Conservation (phyloP, 306 rosid species). For the Rubus idaeus region DNA sequence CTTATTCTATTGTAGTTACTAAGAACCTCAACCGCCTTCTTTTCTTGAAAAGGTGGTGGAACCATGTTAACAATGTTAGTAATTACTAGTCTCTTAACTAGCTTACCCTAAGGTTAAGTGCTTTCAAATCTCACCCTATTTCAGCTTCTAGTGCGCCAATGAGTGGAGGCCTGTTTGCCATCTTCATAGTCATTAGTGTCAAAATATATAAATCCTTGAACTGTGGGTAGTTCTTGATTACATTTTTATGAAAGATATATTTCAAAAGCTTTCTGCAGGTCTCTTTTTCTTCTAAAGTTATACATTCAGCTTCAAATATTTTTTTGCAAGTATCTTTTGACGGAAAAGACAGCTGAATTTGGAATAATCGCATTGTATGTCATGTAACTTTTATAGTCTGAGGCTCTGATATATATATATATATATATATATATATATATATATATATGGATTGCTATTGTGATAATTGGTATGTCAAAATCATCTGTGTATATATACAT, state of each 20-base stretch:
- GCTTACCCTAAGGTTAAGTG: not conserved
- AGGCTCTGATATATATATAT: not conserved
- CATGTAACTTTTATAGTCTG: not conserved
- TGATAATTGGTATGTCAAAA: not conserved
- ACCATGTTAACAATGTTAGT: not conserved
- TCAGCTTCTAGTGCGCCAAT: not conserved
- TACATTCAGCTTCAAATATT: not conserved
- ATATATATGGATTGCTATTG: not conserved
- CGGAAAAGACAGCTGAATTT: not conserved
- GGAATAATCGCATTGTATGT: not conserved
- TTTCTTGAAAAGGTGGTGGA: not conserved
- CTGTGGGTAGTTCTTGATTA: not conserved
- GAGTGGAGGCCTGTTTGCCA: not conserved
- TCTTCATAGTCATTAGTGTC: not conserved
- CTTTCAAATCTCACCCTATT: not conserved
- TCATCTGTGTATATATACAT: no score
- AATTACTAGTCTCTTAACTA: not conserved
- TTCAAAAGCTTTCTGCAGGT: not conserved
- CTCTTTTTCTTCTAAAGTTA: not conserved
- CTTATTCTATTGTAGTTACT: not conserved
- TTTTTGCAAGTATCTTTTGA: not conserved
- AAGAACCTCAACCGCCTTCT: not conserved
- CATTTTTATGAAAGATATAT: not conserved
- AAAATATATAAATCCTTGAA: not conserved
- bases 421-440: no score